Conservation (phyloP, 306 rosid genomes). For the Phaseolus lunatus region DNA sequence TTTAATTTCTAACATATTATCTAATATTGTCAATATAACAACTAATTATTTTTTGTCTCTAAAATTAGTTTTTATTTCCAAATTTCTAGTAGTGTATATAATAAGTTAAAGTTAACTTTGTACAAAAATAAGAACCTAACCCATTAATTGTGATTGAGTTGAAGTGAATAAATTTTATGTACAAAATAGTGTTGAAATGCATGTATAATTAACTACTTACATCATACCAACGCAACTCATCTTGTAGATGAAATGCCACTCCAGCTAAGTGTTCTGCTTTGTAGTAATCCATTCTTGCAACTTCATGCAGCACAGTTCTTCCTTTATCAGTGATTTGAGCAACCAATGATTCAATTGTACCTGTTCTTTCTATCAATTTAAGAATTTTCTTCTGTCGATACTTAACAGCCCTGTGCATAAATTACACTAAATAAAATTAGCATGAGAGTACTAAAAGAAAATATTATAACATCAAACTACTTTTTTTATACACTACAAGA, state of each 20-base stretch:
- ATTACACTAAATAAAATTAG: neutral
- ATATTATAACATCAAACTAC: too few species aligned
- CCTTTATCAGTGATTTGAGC: neutral
- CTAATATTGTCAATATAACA: too few species aligned
- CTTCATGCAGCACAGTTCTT: constrained; percentile 46
- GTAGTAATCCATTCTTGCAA: constrained; percentile 17
- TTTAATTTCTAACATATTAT: too few species aligned
- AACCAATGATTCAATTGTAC: neutral
- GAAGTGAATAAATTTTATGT: too few species aligned
- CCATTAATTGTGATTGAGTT: too few species aligned
- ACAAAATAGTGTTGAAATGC: neutral
- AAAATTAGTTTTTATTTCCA: too few species aligned
- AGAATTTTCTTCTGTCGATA: constrained; percentile 29
- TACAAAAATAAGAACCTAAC: too few species aligned
- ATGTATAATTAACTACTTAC: constrained; percentile 4
- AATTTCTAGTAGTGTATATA: too few species aligned
- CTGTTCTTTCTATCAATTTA: neutral
- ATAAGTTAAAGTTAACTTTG: too few species aligned
- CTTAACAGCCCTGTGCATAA: constrained; percentile 8
- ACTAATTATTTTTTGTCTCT: too few species aligned
- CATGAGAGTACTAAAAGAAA: neutral
- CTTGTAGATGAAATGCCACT: constrained; percentile 49
- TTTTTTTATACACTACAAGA: too few species aligned
- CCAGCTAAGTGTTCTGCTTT: constrained; percentile 13
- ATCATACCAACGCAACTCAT: constrained; percentile 49